A percentile compares a stretch with the other conserved stretches of the same genome.
Conservation (phyloP, 495 filamentous ascomycete species). For the Ramalina peruviana region DNA sequence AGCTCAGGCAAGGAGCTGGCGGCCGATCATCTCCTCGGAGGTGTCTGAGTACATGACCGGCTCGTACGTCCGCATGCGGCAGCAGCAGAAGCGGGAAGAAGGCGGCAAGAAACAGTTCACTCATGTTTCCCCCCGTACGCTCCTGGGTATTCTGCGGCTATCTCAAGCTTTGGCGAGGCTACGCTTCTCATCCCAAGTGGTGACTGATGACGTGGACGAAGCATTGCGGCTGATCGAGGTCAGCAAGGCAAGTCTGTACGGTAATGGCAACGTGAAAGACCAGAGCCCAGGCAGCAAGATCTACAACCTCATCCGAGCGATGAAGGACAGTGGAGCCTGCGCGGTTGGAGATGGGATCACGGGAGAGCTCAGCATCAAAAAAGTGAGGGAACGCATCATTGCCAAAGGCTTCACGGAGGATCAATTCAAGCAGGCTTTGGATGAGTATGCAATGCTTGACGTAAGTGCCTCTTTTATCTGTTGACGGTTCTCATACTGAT, state of each 20-base stretch:
- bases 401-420: constrained; percentile 95
- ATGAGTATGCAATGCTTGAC: constrained; percentile 77
- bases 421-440: constrained; percentile 70
- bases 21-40: constrained; percentile 65
- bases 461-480: constrained; percentile 42
- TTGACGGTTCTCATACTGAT: constrained; percentile 19
- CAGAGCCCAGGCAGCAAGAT: constrained; percentile 80
- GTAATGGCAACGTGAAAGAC: constrained; percentile 49
- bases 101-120: constrained; percentile 77
- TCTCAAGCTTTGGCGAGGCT: constrained; percentile 92
- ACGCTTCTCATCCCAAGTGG: constrained; percentile 68
- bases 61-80: constrained; percentile 84
- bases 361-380: constrained; percentile 71
- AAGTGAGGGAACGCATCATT: constrained; percentile 76
- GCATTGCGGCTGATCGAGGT: constrained; percentile 82
- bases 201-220: constrained; percentile 89
- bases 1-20: constrained; percentile 76
- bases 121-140: constrained; percentile 82
- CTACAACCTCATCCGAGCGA: constrained; percentile 76
- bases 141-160: constrained; percentile 82
- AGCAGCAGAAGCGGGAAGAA: constrained; percentile 79
- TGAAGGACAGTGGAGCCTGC: constrained; percentile 71
- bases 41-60: constrained; percentile 93
- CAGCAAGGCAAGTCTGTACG: constrained; percentile 73
- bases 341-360: constrained; percentile 54